Base-by-base conservation (phyloP, 2,329 filamentous ascomycete genomes). In the Arthroderma sp. region DNA sequence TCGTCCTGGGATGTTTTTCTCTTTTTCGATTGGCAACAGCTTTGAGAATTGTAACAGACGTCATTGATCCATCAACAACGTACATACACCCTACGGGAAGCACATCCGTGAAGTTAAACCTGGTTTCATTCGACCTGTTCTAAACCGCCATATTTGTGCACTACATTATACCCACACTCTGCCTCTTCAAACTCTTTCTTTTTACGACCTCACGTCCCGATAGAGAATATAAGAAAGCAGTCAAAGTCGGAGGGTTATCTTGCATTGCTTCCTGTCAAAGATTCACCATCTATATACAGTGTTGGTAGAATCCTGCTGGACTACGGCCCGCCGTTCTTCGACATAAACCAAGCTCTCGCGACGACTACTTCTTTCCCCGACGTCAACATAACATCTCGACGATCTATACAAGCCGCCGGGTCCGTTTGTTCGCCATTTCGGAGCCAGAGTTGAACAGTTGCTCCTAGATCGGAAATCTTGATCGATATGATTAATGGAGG, bases 11-110 rank as follows among this genome's bases (percentile, higher is more conserved):
- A n/a, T 54, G 15, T 51, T 23, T 54, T 37, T 38, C 31, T 39
- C 51, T 54, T 38, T 38, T 54, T 54, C 33, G 7, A 39, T 38
- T 39, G 51, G 51, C 51, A 54, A 54, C 51, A 54, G 17, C 39
- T 28, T 25, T 31, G 33, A n/a, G 49, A 33, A 23, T 39, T 39
- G 51, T 54, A 54, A 37, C 31, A 39, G 33, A 38, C 33, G 31
- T 54, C 51, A 54, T 54, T 37, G 51, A 54, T 54, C 33, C 33
- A 54, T 54, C 51, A 54, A 38, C 51, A 54, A 54, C 51, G 13
- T 51, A 25, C 37, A 54, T 54, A 54, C 51, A 54, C 51, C 47
- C 47, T 51, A 35, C 47, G 47, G 47, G n/a, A 33, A 51, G 47
- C 47, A 31, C 25, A 51, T 51, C 47, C 47, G 47, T 51, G 47